These are phyloP conservation scores for Chaetomium tenue DNA, from an alignment of 495 filamentous ascomycete genomes.

Conservation along the genomic window DNA sequence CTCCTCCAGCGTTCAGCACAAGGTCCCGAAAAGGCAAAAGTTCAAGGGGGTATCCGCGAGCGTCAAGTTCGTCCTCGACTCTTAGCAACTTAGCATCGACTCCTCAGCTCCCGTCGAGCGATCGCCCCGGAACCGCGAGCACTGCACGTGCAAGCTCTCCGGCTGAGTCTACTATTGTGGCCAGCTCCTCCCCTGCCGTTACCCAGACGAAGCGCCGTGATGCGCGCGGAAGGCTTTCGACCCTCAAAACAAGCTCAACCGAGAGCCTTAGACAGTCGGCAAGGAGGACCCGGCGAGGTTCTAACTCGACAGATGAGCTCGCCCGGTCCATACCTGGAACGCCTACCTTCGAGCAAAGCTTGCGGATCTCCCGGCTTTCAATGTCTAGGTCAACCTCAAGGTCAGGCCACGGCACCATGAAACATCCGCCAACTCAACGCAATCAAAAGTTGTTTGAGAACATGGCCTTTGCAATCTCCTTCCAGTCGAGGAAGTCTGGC, in stretches of 20 bases:
- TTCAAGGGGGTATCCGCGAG: conserved; percentile 13
- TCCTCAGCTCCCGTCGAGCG: conserved; percentile 35
- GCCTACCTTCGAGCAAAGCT: conserved; percentile 36
- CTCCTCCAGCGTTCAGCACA: conserved; percentile 35
- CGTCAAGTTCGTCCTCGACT: conserved; percentile 30
- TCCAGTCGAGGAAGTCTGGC: conserved; percentile 51
- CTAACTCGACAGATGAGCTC: conserved; percentile 45
- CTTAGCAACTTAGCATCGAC: conserved; percentile 40
- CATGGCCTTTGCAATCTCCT: conserved; percentile 81
- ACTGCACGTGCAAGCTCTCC: conserved; percentile 18
- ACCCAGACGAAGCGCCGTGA: conserved; percentile 32
- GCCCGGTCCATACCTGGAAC: conserved; percentile 30
- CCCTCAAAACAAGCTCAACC: conserved; percentile 26
- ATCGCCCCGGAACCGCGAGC: conserved; percentile 30
- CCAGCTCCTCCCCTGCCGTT: conserved; percentile 37
- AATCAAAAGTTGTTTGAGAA: conserved; percentile 57
- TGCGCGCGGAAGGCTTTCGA: conserved; percentile 25
- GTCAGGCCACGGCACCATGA: conserved; percentile 16
- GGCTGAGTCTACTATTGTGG: not conserved
- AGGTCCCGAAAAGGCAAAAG: conserved; percentile 22
- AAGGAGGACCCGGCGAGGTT: conserved; percentile 29
- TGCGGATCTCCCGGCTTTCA: conserved; percentile 27
- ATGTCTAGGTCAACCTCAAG: conserved; percentile 20
- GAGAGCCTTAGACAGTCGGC: conserved; percentile 30
- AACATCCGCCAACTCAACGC: conserved; percentile 9